Percentiles rank a stretch among this genome's conserved stretches.
phyloP scores from a whole-genome alignment of 805 yeast genomes.

The Metschnikowia borealis region DNA sequence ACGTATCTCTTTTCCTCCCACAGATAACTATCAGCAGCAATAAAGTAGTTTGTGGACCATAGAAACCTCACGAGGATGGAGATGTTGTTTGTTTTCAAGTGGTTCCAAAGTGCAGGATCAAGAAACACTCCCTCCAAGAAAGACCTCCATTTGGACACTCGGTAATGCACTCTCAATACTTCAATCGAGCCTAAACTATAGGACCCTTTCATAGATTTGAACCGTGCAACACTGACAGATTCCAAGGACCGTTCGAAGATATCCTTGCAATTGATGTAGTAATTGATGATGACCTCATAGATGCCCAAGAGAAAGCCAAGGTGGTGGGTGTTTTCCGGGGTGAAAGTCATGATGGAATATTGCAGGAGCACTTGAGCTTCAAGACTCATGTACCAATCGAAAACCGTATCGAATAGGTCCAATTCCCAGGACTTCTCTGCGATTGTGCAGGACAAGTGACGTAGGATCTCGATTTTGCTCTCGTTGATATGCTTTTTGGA shows the following conservation, averaged over 20 bases:
- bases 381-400: slow-evolving; percentile 32
- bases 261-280: slow-evolving; percentile 31
- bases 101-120: background rate
- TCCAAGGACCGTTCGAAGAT: slow-evolving; percentile 21
- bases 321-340: background rate
- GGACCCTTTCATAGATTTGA: slow-evolving; percentile 17
- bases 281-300: slow-evolving; percentile 46
- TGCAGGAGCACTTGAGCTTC: slow-evolving; percentile 21
- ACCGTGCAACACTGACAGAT: slow-evolving; percentile 15
- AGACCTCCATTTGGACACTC: slow-evolving; percentile 47
- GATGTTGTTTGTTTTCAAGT: background rate
- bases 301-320: slow-evolving; percentile 33
- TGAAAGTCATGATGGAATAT: slow-evolving; percentile 1
- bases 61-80: slow-evolving; percentile 9
- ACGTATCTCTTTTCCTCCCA: slow-evolving; percentile 30
- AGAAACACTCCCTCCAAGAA: background rate
- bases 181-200: slow-evolving; percentile 36
- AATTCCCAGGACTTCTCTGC: slow-evolving; percentile 9
- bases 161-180: slow-evolving; percentile 35
- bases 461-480: slow-evolving; percentile 24
- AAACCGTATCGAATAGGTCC: slow-evolving; percentile 29
- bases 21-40: slow-evolving; percentile 23
- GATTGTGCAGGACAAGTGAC: slow-evolving; percentile 18
- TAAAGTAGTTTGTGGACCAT: slow-evolving; percentile 30
- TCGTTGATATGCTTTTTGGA: slow-evolving; percentile 17